Evolutionary conservation across 371 early-diverging fungal species (phyloP).

Genomic region (Mucor lusitanicus): DNA sequence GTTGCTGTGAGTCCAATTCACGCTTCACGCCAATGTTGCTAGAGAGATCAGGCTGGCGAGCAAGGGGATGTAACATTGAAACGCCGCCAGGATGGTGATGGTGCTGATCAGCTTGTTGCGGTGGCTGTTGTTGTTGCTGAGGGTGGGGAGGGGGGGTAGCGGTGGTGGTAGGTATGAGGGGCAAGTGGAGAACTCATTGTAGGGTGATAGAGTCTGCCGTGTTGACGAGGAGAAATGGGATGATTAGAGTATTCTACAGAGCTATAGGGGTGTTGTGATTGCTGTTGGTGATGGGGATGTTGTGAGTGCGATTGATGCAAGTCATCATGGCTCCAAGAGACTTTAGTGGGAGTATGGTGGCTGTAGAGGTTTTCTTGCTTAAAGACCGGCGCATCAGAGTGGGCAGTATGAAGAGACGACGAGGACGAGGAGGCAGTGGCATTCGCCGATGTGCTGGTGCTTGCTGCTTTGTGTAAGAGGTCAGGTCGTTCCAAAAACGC

Average conservation of each 20-base stretch:
- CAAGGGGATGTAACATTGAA: constrained; percentile 27
- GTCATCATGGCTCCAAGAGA: constrained; percentile 29
- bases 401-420: not conserved
- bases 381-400: constrained; percentile 6
- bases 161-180: constrained; percentile 14
- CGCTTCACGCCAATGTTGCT: constrained; percentile 12
- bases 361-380: constrained; percentile 12
- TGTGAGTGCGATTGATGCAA: constrained; percentile 4
- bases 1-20: constrained; percentile 17
- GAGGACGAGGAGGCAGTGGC: constrained; percentile 2
- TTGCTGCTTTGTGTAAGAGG: constrained; percentile 17
- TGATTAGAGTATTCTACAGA: constrained; percentile 9
- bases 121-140: not conserved
- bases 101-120: constrained; percentile 9
- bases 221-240: constrained; percentile 20
- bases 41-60: constrained; percentile 21
- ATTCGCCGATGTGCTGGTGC: constrained; percentile 4
- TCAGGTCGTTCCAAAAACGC: constrained; percentile 35
- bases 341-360: constrained; percentile 21
- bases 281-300: constrained; percentile 13
- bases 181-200: constrained; percentile 20
- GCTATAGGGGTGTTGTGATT: constrained; percentile 24
- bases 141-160: constrained; percentile 16
- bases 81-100: constrained; percentile 14
- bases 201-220: constrained; percentile 26